Evolutionary conservation across 192 early-diverging fungal genomes (phyloP).

Genomic region (Chytriomyces sp.): DNA sequence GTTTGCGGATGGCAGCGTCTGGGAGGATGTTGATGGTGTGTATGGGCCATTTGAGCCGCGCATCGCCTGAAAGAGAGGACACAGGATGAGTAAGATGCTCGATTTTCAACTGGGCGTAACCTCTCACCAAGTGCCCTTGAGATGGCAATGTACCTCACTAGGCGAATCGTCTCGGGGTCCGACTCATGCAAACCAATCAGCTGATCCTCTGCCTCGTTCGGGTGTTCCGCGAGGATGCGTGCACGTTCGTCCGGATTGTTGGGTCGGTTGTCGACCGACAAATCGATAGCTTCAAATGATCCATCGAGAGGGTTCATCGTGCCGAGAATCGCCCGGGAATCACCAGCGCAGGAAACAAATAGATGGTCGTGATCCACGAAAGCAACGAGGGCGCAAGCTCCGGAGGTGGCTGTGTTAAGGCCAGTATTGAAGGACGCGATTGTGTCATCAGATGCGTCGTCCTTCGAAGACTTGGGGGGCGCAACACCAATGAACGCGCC

Average conservation of each 20-base stretch:
- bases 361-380: constrained; percentile 49
- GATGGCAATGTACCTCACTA: constrained; percentile 53
- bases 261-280: constrained; percentile 48
- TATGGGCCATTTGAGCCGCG: constrained; percentile 49
- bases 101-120: neutral
- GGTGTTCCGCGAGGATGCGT: constrained; percentile 50
- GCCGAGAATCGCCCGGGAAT: constrained; percentile 51
- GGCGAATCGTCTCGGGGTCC: constrained; percentile 29
- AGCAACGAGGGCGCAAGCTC: constrained; percentile 54
- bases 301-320: constrained; percentile 36
- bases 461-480: neutral
- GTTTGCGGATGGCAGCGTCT: neutral
- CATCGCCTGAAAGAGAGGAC: constrained; percentile 38
- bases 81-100: neutral
- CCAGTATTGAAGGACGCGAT: neutral
- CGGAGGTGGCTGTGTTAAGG: constrained; percentile 41
- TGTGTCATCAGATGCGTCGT: neutral
- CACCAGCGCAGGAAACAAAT: constrained; percentile 54
- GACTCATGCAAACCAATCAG: neutral
- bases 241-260: constrained; percentile 44
- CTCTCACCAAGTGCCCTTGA: constrained; percentile 54
- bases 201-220: constrained; percentile 41
- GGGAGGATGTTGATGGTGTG: constrained; percentile 21
- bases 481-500: constrained; percentile 34
- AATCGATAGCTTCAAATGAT: constrained; percentile 34